Evolutionary conservation across 2,329 filamentous ascomycete genomes (phyloP).

Genomic region (Penicillium digitatum): DNA sequence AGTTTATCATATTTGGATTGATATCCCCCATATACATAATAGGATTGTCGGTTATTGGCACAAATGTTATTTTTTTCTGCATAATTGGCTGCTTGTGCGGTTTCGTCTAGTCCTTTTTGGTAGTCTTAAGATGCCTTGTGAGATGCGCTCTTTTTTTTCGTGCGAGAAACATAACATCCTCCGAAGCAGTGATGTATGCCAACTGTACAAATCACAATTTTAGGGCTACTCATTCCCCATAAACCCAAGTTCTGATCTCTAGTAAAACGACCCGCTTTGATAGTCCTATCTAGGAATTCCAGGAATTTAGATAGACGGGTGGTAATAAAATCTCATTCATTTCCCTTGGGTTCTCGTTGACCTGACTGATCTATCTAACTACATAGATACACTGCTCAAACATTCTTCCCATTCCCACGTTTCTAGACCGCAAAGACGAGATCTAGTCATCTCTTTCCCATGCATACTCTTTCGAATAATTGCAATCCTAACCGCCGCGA

Average conservation of each 20-base stretch:
- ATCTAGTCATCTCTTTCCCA: not conserved
- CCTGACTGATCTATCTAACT: not conserved
- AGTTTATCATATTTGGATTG: conserved; percentile 9
- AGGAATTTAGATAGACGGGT: not conserved
- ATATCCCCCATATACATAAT: conserved; percentile 12
- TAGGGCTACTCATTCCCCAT: not conserved
- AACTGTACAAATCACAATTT: not conserved
- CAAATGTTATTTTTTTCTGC: not conserved
- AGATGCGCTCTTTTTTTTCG: not conserved
- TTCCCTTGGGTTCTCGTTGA: not conserved
- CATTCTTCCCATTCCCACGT: not conserved
- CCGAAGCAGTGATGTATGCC: too few species aligned
- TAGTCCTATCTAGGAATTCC: not conserved
- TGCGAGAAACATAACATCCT: not conserved
- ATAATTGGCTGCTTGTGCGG: not conserved
- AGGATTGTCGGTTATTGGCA: not conserved
- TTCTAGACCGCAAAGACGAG: not conserved
- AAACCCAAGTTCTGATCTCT: not conserved
- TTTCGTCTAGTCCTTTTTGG: not conserved
- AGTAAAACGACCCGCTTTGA: not conserved
- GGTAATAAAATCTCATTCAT: too few species aligned
- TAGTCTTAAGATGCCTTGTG: not conserved
- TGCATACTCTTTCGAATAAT: too few species aligned
- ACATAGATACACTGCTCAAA: not conserved
- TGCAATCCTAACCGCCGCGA: too few species aligned